These are phyloP conservation scores for Begonia peltatifolia DNA, from an alignment of 306 rosid genomes.

Conservation along the genomic window DNA sequence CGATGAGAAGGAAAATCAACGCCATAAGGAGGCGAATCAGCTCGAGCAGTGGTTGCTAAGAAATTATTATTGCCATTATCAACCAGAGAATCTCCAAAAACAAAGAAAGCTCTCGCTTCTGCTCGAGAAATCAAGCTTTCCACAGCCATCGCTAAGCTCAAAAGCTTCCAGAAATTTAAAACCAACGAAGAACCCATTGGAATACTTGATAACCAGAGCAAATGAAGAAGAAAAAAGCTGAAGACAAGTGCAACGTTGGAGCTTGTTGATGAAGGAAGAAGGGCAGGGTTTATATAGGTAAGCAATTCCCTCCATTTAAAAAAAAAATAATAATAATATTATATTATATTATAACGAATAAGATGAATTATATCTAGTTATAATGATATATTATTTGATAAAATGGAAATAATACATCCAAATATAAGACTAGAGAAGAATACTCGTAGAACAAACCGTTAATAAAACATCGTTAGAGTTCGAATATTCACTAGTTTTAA, in stretches of 20 bases:
- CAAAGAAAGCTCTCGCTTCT: slow-evolving; percentile 11
- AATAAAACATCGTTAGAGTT: too few species aligned
- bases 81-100: slow-evolving; percentile 16
- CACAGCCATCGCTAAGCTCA: not conserved
- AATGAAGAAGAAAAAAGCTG: too few species aligned
- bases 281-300: not conserved
- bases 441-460: too few species aligned
- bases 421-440: too few species aligned
- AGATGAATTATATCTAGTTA: too few species aligned
- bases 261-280: not conserved
- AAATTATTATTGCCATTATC: slow-evolving; percentile 14
- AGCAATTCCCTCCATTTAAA: too few species aligned
- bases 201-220: not conserved
- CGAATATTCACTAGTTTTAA: too few species aligned
- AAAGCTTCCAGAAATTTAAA: too few species aligned
- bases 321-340: too few species aligned
- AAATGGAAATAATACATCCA: too few species aligned
- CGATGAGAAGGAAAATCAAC: slow-evolving; percentile 36
- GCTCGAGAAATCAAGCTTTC: slow-evolving; percentile 1
- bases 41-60: slow-evolving; percentile 22
- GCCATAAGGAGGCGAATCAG: slow-evolving; percentile 45
- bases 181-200: not conserved
- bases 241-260: not conserved
- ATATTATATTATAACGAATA: too few species aligned
- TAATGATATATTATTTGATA: too few species aligned